Evolutionary conservation across 78 protist species (phyloP).

Genomic region (Thecamonas trahens): DNA sequence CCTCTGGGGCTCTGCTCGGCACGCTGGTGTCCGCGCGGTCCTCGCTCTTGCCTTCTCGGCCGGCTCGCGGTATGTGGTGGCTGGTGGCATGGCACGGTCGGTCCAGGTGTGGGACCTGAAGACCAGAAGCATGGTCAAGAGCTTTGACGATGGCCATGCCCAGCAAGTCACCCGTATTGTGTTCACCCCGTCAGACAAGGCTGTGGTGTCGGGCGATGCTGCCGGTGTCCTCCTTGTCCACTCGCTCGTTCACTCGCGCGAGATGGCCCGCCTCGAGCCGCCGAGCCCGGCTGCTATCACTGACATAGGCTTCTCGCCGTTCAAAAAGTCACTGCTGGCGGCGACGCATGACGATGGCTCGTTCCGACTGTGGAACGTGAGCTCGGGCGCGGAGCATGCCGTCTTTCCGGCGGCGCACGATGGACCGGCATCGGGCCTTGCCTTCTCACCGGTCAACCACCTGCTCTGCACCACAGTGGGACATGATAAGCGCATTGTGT

Average conservation of each 20-base stretch:
- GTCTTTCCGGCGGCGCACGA: not conserved
- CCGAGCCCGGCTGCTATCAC: not conserved
- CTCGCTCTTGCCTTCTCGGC: not conserved
- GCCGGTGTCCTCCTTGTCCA: not conserved
- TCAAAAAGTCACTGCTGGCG: not conserved
- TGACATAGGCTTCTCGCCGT: not conserved
- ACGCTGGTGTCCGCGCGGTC: not conserved
- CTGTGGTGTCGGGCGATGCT: not conserved
- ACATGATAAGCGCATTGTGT: not conserved
- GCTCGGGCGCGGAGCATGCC: not conserved
- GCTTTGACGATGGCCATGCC: not conserved
- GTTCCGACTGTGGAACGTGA: not conserved
- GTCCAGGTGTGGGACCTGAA: not conserved
- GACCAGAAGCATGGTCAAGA: not conserved
- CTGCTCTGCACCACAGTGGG: not conserved
- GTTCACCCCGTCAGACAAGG: not conserved
- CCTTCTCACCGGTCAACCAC: not conserved
- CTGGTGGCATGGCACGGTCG: not conserved
- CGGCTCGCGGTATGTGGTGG: not conserved
- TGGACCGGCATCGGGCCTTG: not conserved
- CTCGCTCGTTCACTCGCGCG: not conserved
- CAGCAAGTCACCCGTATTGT: not conserved
- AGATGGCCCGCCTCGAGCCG: not conserved
- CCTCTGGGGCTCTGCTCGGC: not conserved
- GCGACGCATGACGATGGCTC: not conserved